phyloP scores from a whole-genome alignment of 345 rosid species.

The Bruguiera gymnorhiza region DNA sequence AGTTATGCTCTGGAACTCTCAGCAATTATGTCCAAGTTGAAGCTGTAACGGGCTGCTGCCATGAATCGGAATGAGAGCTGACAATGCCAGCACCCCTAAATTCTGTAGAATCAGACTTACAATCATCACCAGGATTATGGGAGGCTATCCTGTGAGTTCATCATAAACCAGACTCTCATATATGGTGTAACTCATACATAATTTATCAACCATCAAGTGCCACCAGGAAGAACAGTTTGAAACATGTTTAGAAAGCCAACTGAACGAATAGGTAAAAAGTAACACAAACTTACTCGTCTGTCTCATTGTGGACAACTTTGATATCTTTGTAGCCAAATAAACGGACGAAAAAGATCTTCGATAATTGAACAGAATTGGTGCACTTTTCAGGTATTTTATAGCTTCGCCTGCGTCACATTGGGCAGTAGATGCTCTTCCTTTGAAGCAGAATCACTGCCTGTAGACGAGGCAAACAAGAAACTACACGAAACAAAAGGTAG shows the following conservation, averaged over 20 bases:
- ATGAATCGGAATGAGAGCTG: too few relatives aligned
- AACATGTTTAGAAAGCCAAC: not conserved
- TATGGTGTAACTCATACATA: too few relatives aligned
- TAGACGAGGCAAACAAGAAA: not conserved
- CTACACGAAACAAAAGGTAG: not conserved
- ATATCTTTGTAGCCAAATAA: conserved; percentile 56
- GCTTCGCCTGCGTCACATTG: not conserved
- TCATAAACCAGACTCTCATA: too few relatives aligned
- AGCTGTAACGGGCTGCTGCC: too few relatives aligned
- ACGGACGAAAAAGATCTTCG: conserved; percentile 18
- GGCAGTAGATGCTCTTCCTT: not conserved
- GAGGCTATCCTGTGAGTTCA: too few relatives aligned
- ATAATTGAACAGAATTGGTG: not conserved
- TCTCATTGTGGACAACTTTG: conserved; percentile 59
- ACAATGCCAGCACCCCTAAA: too few relatives aligned
- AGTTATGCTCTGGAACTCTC: too few relatives aligned
- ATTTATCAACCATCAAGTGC: too few relatives aligned
- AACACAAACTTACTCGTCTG: conserved; percentile 40
- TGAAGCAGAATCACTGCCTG: not conserved
- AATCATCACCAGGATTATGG: too few relatives aligned
- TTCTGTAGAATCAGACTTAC: too few relatives aligned
- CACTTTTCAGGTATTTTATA: conserved; percentile 3
- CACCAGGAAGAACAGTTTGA: too few relatives aligned
- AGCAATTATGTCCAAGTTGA: too few relatives aligned
- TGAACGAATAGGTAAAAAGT: conserved; percentile 7